phyloP scores from a whole-genome alignment of 352 stramenopile genomes.

The Pythium angustatum region DNA sequence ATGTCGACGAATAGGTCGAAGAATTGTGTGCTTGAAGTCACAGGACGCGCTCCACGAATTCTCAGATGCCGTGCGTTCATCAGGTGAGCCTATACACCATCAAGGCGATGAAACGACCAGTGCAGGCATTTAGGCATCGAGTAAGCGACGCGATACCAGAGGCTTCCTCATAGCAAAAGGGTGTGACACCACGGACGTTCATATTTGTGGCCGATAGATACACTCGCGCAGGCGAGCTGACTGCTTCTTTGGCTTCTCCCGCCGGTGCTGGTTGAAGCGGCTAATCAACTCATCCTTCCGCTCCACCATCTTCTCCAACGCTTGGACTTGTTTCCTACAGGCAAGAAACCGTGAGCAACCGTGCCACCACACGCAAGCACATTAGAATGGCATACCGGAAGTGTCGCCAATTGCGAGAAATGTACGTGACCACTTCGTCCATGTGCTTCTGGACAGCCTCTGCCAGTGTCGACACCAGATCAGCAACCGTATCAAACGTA shows the following conservation, averaged over 20 bases:
- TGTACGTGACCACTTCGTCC: constrained; percentile 31
- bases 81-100: background rate
- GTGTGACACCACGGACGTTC: background rate
- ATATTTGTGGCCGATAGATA: constrained; percentile 31
- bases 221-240: constrained; percentile 56
- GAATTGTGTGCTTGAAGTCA: background rate
- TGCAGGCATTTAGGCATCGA: background rate
- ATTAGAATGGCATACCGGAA: background rate
- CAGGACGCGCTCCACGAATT: background rate
- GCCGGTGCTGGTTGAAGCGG: constrained; percentile 61
- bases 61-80: background rate
- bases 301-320: constrained; percentile 55
- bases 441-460: constrained; percentile 28
- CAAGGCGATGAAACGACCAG: background rate
- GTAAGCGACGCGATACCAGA: background rate
- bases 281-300: constrained; percentile 58
- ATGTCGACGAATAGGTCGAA: background rate
- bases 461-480: constrained; percentile 28
- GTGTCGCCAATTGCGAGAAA: constrained; percentile 18
- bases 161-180: too few species aligned
- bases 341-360: constrained; percentile 4
- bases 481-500: background rate
- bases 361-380: constrained; percentile 1
- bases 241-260: constrained; percentile 45
- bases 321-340: constrained; percentile 39